These are phyloP conservation scores for Macrolepiota albuminosa DNA, from an alignment of 768 basidiomycete species.

Conservation along the genomic window DNA sequence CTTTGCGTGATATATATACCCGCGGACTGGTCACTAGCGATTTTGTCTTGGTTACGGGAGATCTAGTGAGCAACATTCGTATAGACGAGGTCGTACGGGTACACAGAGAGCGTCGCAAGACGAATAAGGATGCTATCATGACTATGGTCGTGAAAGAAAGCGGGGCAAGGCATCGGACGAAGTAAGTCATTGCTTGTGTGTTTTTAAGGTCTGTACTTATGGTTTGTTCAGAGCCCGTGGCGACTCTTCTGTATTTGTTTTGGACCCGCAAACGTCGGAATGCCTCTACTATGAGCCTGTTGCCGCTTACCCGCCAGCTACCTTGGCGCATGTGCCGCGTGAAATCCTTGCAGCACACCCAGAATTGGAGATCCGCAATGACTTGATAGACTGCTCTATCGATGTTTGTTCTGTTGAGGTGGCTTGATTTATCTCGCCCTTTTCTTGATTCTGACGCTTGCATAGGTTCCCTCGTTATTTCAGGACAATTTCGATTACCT, in stretches of 20 bases:
- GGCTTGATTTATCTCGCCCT: conserved; percentile 13
- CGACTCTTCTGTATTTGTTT: conserved; percentile 73
- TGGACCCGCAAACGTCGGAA: conserved; percentile 72
- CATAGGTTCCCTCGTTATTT: conserved; percentile 88
- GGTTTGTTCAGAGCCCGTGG: conserved; percentile 49
- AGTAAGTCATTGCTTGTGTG: conserved; percentile 37
- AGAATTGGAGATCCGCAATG: conserved; percentile 83
- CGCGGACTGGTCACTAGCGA: conserved; percentile 87
- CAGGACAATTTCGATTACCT: conserved; percentile 99
- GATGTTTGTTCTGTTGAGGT: conserved; percentile 95
- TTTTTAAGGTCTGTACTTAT: neutral
- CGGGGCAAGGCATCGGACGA: conserved; percentile 65
- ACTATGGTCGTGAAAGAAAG: conserved; percentile 89
- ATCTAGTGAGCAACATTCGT: conserved; percentile 89
- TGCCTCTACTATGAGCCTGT: conserved; percentile 84
- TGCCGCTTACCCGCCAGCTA: conserved; percentile 62
- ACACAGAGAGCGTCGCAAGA: conserved; percentile 83
- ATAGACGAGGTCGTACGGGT: conserved; percentile 85
- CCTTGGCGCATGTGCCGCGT: conserved; percentile 63
- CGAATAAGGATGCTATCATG: conserved; percentile 93
- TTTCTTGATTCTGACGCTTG: neutral
- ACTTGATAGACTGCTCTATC: conserved; percentile 84
- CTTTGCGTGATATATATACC: conserved; percentile 90
- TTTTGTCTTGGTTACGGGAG: conserved; percentile 87
- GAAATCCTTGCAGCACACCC: conserved; percentile 68